These are phyloP conservation scores for Erysimum cheiranthoides DNA, from an alignment of 345 rosid genomes.

Conservation along the genomic window DNA sequence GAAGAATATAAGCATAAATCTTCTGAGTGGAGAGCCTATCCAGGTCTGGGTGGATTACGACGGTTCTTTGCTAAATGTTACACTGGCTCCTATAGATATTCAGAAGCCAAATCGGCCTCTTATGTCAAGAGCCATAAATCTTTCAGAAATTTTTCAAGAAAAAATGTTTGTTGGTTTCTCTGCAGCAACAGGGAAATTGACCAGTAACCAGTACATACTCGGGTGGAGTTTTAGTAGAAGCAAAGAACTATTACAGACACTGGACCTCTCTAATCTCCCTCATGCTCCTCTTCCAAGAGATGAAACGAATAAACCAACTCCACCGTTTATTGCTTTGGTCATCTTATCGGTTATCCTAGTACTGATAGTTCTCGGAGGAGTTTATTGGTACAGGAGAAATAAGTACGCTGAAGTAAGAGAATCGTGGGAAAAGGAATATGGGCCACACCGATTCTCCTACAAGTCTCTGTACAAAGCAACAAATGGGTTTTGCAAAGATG, in stretches of 20 bases:
- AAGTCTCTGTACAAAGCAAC: conserved; percentile 48
- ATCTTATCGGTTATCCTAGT: conserved; percentile 27
- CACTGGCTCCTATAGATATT: conserved; percentile 43
- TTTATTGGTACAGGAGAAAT: conserved; percentile 28
- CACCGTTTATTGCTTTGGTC: neutral
- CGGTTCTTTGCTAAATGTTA: conserved; percentile 43
- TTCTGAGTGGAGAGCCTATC: conserved; percentile 48
- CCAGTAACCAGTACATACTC: conserved; percentile 50
- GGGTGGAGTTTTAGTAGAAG: conserved; percentile 65
- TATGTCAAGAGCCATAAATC: conserved; percentile 47
- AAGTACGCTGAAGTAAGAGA: conserved; percentile 48
- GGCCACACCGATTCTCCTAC: conserved; percentile 46
- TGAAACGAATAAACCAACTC: conserved; percentile 23
- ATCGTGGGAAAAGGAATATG: conserved; percentile 52
- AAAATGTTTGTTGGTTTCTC: conserved; percentile 61
- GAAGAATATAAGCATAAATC: conserved; percentile 36
- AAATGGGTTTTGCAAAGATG: conserved; percentile 50
- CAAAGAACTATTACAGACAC: conserved; percentile 31
- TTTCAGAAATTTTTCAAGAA: conserved; percentile 47
- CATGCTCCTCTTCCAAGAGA: conserved; percentile 45
- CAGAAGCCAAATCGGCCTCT: conserved; percentile 52
- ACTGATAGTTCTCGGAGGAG: conserved; percentile 20
- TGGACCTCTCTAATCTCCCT: conserved; percentile 55
- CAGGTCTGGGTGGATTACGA: conserved; percentile 67
- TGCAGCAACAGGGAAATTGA: conserved; percentile 49